Conservation (phyloP, 106 monocot species). For the Acorus gramineus region DNA sequence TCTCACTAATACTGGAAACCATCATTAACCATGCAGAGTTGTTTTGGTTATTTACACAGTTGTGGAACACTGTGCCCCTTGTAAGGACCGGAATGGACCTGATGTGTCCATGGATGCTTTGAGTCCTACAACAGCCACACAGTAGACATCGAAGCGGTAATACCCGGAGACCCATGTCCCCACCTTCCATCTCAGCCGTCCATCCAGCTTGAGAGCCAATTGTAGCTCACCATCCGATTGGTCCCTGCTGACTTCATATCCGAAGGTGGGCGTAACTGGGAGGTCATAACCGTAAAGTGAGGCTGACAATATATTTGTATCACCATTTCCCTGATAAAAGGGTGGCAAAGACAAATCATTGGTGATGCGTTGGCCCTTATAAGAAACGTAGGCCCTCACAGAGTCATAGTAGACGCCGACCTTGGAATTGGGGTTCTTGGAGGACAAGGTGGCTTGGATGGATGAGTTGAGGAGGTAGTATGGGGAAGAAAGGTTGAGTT, state of each 20-base stretch:
- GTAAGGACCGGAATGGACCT: conserved; percentile 15
- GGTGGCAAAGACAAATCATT: conserved; percentile 30
- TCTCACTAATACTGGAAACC: too few relatives aligned
- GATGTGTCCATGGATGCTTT: conserved; percentile 2
- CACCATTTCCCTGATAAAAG: conserved; percentile 59
- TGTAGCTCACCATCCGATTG: conserved; percentile 34
- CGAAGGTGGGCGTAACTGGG: conserved; percentile 31
- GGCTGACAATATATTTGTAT: conserved; percentile 40
- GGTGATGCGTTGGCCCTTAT: conserved; percentile 57
- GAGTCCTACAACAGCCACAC: conserved; percentile 30
- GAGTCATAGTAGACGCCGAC: conserved; percentile 60
- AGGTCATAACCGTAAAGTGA: conserved; percentile 26
- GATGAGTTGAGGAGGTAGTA: conserved; percentile 50
- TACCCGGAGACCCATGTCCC: conserved; percentile 59
- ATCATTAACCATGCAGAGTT: too few relatives aligned
- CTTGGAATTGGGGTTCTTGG: conserved; percentile 58
- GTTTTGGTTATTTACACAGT: conserved; percentile 11
- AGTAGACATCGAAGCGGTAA: conserved; percentile 49
- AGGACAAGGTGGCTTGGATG: conserved; percentile 36
- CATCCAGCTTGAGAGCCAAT: conserved; percentile 34
- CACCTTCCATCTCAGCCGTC: conserved; percentile 71
- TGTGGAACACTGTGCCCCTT: conserved; percentile 51
- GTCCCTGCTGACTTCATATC: conserved; percentile 36
- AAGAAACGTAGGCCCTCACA: conserved; percentile 36
- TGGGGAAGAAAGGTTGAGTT: conserved; percentile 26